phyloP scores from a whole-genome alignment of 2,329 filamentous ascomycete genomes.

The Clarireedia homoeocarpa region DNA sequence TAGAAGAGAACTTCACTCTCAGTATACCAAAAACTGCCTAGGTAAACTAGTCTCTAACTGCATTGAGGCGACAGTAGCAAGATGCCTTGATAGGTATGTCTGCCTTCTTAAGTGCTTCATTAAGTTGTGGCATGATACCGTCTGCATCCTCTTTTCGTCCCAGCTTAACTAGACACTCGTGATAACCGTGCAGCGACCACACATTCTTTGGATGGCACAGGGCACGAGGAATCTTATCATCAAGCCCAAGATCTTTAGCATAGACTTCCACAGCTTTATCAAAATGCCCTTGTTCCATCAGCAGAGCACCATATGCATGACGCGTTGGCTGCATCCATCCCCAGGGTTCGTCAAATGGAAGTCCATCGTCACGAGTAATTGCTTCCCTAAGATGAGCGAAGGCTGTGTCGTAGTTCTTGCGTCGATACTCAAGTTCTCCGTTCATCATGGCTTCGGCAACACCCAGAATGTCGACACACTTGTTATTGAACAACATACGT shows the following conservation, averaged over 20 bases:
- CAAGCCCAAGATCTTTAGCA: constrained; percentile 51
- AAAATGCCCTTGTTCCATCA: constrained; percentile 57
- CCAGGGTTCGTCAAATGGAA: constrained; percentile 70
- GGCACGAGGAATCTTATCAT: constrained; percentile 53
- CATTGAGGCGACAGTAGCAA: constrained; percentile 44
- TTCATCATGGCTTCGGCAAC: constrained; percentile 60
- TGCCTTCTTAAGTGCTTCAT: constrained; percentile 44
- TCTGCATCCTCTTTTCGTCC: constrained; percentile 34
- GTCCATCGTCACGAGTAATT: constrained; percentile 50
- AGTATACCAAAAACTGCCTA: neutral
- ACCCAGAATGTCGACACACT: constrained; percentile 51
- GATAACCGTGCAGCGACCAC: constrained; percentile 66
- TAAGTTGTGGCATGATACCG: constrained; percentile 42
- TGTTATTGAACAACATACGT: constrained; percentile 63
- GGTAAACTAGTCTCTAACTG: neutral
- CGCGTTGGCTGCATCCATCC: constrained; percentile 71
- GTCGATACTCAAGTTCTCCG: constrained; percentile 66
- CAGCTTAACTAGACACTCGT: constrained; percentile 57
- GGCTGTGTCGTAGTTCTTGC: constrained; percentile 47
- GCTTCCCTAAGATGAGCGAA: constrained; percentile 51
- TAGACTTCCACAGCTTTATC: constrained; percentile 51
- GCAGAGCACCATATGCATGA: constrained; percentile 62
- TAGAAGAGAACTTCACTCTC: no score
- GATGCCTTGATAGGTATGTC: constrained; percentile 52
- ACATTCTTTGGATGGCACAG: constrained; percentile 65